Percentiles rank a stretch among this genome's conserved stretches.
phyloP scores from a whole-genome alignment of 768 basidiomycete species.

The Kwoniella dendrophila region DNA sequence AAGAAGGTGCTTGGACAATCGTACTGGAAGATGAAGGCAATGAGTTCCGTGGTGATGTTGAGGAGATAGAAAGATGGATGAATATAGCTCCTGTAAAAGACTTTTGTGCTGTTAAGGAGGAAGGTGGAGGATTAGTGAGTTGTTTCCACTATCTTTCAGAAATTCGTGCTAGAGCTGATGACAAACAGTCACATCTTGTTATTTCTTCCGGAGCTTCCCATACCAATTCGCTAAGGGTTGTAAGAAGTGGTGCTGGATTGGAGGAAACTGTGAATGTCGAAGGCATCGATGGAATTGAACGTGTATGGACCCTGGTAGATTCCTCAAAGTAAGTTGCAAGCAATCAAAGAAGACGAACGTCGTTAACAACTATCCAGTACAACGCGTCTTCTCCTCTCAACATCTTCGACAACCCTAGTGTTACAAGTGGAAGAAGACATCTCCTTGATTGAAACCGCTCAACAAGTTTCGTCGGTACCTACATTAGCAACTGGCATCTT shows the following conservation, averaged over 20 bases:
- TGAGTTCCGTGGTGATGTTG: conserved; percentile 10
- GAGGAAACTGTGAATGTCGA: conserved; percentile 38
- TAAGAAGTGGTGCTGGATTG: conserved; percentile 52
- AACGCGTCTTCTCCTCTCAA: conserved; percentile 30
- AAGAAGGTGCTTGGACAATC: conserved; percentile 23
- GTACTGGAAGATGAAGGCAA: conserved; percentile 19
- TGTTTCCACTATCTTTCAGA: too few relatives aligned
- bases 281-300: conserved; percentile 39
- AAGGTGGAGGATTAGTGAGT: conserved; percentile 47
- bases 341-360: neutral
- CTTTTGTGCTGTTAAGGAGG: conserved; percentile 47
- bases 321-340: conserved; percentile 5
- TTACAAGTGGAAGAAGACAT: conserved; percentile 28
- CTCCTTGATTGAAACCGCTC: conserved; percentile 7
- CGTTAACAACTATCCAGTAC: neutral
- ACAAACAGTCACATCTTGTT: conserved; percentile 46
- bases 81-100: conserved; percentile 55
- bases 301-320: conserved; percentile 34
- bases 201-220: conserved; percentile 50
- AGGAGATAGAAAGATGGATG: conserved; percentile 46
- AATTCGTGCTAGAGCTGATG: neutral
- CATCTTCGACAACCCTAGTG: conserved; percentile 13
- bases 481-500: conserved; percentile 40
- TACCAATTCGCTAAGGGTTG: conserved; percentile 45
- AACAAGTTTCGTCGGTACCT: conserved; percentile 22